Evolutionary conservation across 148 eudicot species (phyloP), one percentile per base, ranked within the genome.

Genomic region (Persicaria tinctoria): DNA sequence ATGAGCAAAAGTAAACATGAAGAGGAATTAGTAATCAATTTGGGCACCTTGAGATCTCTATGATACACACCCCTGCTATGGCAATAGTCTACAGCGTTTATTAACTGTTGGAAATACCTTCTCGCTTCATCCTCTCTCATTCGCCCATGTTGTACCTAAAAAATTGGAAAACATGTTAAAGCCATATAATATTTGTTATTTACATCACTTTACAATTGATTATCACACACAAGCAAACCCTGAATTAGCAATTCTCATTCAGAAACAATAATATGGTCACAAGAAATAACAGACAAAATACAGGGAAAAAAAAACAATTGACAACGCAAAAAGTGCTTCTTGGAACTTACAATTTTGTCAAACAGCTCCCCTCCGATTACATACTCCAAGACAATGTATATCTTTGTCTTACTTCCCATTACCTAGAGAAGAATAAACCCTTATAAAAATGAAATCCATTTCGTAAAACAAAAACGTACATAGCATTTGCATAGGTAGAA

Each of bases 31-130:
- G 5, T 6, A 47, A 18, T 51, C 68, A 74, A 48, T 53, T n/a
- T 32, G 46, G n/a, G 68, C 75, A 91, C 98, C 93, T 94, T 94
- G 18, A 94, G 85, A 78, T 94, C 98, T 83, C 98, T 86, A 78
- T 94, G 98, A 80, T 86, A 94, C 41, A 91, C 98, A 77, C 97
- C 98, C 89, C 98, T 86, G 83, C 98, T 91, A 88, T 94, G 98
- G 83, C 98, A 94, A 82, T 91, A 94, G 70, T 94, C 98, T 82
- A 94, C 96, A 74, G 90, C 97, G 84, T 94, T 90, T 70, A 91
- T 85, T 68, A 94, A 88, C 86, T 94, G 98, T 77, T 94, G 98
- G 86, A 94, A 91, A 81, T 94, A 94, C 82, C 85, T 90, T 78
- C 98, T 80, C n/a, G 97, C 97, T 87, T 89, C 98, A 74, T 90